Percentiles rank a stretch among this genome's conserved stretches.
Evolutionary conservation across 371 early-diverging fungal genomes (phyloP).

Genomic region (Mortierella polycephala): DNA sequence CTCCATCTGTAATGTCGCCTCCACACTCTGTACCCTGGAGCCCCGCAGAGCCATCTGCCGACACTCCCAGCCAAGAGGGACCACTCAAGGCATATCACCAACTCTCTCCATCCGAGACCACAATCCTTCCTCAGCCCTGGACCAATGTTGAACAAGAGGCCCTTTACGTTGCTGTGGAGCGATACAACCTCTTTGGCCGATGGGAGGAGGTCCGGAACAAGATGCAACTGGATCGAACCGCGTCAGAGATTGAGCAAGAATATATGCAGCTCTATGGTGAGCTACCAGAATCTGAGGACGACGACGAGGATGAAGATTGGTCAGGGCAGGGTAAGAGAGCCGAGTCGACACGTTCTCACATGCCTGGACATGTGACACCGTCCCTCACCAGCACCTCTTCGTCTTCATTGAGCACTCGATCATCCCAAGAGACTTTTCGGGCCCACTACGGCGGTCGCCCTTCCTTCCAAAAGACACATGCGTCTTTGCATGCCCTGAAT

Average conservation of each 20-base stretch:
- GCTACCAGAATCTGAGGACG: conserved; percentile 29
- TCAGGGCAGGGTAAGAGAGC: background rate
- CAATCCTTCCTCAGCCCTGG: conserved; percentile 26
- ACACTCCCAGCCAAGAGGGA: conserved; percentile 3
- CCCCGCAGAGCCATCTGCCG: background rate
- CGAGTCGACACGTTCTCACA: background rate
- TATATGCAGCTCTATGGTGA: conserved; percentile 51
- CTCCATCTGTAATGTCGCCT: conserved; percentile 34
- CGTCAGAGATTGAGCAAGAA: conserved; percentile 39
- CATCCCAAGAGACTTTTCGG: conserved; percentile 29
- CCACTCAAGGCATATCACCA: conserved; percentile 9
- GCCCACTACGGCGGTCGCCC: conserved; percentile 1
- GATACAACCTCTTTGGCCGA: conserved; percentile 34
- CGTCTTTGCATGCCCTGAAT: conserved; percentile 6
- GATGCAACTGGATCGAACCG: conserved; percentile 36
- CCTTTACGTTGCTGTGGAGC: conserved; percentile 39
- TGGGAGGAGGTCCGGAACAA: conserved; percentile 32
- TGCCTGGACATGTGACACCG: conserved; percentile 14
- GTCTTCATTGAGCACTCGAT: conserved; percentile 23
- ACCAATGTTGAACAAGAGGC: conserved; percentile 41
- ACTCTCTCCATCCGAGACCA: conserved; percentile 15
- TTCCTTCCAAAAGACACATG: conserved; percentile 3
- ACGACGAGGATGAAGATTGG: conserved; percentile 26
- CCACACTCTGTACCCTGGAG: conserved; percentile 21
- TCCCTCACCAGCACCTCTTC: conserved; percentile 19